These are phyloP conservation scores for Vigna hirtella DNA, from an alignment of 306 rosid genomes.

Conservation along the genomic window DNA sequence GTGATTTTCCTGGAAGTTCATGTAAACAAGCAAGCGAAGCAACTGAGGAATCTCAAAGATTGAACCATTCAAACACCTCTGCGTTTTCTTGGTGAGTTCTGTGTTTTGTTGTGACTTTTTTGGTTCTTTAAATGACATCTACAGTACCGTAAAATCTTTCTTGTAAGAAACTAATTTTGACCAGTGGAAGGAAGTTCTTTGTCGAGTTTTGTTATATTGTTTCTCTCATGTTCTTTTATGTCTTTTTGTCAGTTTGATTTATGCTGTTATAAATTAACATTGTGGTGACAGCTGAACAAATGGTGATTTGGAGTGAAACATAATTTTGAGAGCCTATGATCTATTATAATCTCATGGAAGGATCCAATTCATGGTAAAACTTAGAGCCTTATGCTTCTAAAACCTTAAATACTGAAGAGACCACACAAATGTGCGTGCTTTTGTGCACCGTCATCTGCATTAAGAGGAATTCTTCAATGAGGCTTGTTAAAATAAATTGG, in stretches of 20 bases:
- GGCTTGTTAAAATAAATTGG: conserved; percentile 2
- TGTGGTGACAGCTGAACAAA: conserved; percentile 21
- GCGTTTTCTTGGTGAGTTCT: conserved; percentile 74
- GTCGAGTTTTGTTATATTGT: background rate
- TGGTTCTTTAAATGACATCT: background rate
- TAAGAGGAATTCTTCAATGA: background rate
- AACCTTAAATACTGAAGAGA: background rate
- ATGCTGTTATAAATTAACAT: background rate
- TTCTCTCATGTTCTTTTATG: background rate
- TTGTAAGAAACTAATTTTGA: conserved; percentile 14
- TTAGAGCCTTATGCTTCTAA: background rate
- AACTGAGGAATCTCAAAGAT: conserved; percentile 52
- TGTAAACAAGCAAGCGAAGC: conserved; percentile 49
- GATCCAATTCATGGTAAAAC: conserved; percentile 25
- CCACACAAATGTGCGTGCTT: background rate
- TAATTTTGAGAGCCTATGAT: conserved; percentile 13
- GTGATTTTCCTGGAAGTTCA: conserved; percentile 46
- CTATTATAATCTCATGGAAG: background rate
- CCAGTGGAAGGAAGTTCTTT: background rate
- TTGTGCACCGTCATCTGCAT: background rate
- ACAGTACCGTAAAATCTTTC: conserved; percentile 1
- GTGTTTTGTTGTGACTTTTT: conserved; percentile 21
- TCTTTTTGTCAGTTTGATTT: conserved; percentile 5
- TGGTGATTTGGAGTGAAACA: conserved; percentile 10
- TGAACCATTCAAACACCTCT: conserved; percentile 68